Percentiles rank a stretch among this genome's conserved stretches.
phyloP scores from a whole-genome alignment of 2,329 filamentous ascomycete genomes.

The Diplodia intermedia region DNA sequence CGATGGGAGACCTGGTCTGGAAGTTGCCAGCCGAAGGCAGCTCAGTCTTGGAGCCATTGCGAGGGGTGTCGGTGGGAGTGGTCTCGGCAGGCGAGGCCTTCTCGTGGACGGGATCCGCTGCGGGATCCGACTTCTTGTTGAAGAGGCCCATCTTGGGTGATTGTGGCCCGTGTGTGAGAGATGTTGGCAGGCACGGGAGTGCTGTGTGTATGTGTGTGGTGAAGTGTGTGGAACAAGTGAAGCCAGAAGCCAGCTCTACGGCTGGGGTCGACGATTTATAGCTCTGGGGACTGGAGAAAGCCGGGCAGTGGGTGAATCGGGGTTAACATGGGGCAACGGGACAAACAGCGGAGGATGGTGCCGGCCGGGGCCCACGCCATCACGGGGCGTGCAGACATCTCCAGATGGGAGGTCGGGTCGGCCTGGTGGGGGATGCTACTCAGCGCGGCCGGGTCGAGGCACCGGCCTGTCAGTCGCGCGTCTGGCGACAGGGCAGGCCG shows the following conservation, averaged over 20 bases:
- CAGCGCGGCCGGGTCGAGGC: slow-evolving; percentile 27
- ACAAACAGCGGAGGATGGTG: slow-evolving; percentile 26
- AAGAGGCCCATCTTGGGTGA: slow-evolving; percentile 31
- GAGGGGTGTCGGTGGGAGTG: slow-evolving; percentile 31
- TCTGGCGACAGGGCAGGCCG: slow-evolving; percentile 15
- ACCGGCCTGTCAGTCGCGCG: slow-evolving; percentile 24
- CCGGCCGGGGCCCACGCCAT: slow-evolving; percentile 22
- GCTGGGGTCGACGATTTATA: slow-evolving; percentile 27
- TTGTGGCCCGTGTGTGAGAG: slow-evolving; percentile 19
- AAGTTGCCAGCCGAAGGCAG: neutral
- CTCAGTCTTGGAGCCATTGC: slow-evolving; percentile 23
- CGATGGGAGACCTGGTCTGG: neutral
- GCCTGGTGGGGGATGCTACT: slow-evolving; percentile 32
- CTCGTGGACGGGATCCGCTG: slow-evolving; percentile 12
- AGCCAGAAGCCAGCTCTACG: slow-evolving; percentile 8
- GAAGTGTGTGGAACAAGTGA: slow-evolving; percentile 25
- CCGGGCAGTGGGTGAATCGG: slow-evolving; percentile 26
- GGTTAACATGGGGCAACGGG: slow-evolving; percentile 31
- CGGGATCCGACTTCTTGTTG: slow-evolving; percentile 29
- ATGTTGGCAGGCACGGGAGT: slow-evolving; percentile 26
- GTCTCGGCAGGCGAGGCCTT: slow-evolving; percentile 30
- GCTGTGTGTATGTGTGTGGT: neutral
- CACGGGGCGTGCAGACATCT: slow-evolving; percentile 32
- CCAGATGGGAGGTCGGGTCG: slow-evolving; percentile 24
- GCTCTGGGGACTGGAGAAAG: slow-evolving; percentile 18